A percentile compares a stretch with the other conserved stretches of the same genome.
Conservation (phyloP, 768 basidiomycete species). For the Russula sp. region DNA sequence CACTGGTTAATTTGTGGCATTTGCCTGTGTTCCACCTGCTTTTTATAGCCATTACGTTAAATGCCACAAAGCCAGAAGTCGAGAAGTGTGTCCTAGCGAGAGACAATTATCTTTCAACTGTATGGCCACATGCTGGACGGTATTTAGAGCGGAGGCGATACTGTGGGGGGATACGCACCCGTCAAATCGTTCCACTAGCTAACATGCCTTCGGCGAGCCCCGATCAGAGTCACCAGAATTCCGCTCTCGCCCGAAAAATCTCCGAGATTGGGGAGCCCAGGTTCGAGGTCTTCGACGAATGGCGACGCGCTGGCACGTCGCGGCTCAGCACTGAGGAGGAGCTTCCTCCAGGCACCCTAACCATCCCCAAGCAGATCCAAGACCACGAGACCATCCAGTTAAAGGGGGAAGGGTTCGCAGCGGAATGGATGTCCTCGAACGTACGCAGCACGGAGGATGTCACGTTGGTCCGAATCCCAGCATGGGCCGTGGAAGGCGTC, state of each 20-base stretch:
- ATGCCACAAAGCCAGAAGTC: no score
- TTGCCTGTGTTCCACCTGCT: no score
- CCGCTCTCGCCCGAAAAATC: not conserved
- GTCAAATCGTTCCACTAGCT: not conserved
- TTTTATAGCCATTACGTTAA: no score
- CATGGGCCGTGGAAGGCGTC: not conserved
- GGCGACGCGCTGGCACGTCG: not conserved
- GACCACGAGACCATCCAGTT: not conserved
- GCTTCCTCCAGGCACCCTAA: not conserved
- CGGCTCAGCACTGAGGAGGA: not conserved
- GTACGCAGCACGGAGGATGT: not conserved
- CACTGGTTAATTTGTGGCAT: no score
- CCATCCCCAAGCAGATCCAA: not conserved
- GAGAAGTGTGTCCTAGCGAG: no score
- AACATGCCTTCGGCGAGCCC: not conserved
- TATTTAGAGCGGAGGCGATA: not conserved
- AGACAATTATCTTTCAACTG: no score
- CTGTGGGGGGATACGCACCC: not conserved
- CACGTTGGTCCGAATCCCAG: not conserved
- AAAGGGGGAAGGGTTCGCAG: not conserved
- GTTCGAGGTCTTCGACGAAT: not conserved
- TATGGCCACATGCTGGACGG: not conserved
- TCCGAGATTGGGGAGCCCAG: not conserved
- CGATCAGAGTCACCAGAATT: not conserved
- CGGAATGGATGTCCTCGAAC: not conserved